Evolutionary conservation across 78 protist genomes (phyloP), one percentile per base, ranked within the genome.

Genomic region (Guillardia theta): DNA sequence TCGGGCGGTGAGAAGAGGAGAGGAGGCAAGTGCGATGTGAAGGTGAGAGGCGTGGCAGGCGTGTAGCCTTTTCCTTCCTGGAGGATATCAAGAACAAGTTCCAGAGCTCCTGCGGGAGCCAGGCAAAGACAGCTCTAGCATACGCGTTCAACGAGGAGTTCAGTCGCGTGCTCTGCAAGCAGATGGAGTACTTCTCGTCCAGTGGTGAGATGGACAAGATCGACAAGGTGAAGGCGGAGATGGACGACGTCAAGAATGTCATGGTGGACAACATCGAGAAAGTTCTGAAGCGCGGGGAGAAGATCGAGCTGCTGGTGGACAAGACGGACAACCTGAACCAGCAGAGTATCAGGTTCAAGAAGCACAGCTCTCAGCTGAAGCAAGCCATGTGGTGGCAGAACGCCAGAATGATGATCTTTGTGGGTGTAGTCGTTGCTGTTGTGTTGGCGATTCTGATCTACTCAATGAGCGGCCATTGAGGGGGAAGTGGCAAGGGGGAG

Each of bases 371-470:
- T 41, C 95, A 93, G 92, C 96, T 98, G 83, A 97, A 98, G 95
- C 95, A 97, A 24, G 87, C 95, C 2, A 98, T 98, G 99, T 97
- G 99, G 98, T 97, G 97, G 97, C 96, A 97, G 95, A 97, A 98
- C 94, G 93, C 92, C 58, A 98, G 97, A 96, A 58, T 97, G 83
- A 94, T 96, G 96, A 4, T 70, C 41, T 70, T 12, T 24, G 22
- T 70, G 83, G 90, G 90, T 24, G 90, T 15, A 24, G 19, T 80
- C 48, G 90, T 30, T 24, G 90, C 45, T 37, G 44, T 80, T 6
- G 50, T 80, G 0, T 30, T 70, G 10, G 83, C 41, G 46, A 33
- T 70, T 43, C 33, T 70, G 39, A 58, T 58, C 70, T 58, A 58
- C 70, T 58, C 70, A 24, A 58, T 58, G 70, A 58, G n/a, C n/a